phyloP scores from a whole-genome alignment of 2,329 filamentous ascomycete species.

The Malbranchea zuffiana region DNA sequence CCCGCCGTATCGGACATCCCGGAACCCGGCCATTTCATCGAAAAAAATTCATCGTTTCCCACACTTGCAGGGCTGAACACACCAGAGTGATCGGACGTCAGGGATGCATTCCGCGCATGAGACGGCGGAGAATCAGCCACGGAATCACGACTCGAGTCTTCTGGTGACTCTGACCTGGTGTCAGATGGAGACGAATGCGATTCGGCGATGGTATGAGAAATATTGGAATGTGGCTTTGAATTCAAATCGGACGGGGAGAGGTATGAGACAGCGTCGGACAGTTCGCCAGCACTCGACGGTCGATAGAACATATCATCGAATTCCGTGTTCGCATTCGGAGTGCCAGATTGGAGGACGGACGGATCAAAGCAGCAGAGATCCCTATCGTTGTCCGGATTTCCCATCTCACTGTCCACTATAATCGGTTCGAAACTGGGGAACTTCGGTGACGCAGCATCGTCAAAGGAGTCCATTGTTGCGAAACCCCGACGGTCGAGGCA shows the following conservation, averaged over 20 bases:
- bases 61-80: slow-evolving; percentile 19
- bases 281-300: slow-evolving; percentile 8
- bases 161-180: slow-evolving; percentile 36
- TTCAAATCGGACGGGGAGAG: slow-evolving; percentile 11
- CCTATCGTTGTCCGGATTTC: slow-evolving; percentile 29
- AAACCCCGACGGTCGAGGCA: too few species aligned
- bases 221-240: slow-evolving; percentile 2
- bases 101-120: slow-evolving; percentile 32
- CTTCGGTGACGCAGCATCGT: slow-evolving; percentile 27
- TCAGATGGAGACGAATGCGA: slow-evolving; percentile 26
- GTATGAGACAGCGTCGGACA: slow-evolving; percentile 11
- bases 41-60: slow-evolving; percentile 21
- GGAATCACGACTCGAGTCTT: slow-evolving; percentile 34
- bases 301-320: slow-evolving; percentile 14
- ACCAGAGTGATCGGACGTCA: slow-evolving; percentile 32
- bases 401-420: slow-evolving; percentile 35
- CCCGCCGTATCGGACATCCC: slow-evolving; percentile 30
- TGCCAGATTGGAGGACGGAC: slow-evolving; percentile 24
- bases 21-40: slow-evolving; percentile 30
- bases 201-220: slow-evolving; percentile 13
- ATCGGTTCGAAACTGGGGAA: slow-evolving; percentile 32
- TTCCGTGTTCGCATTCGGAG: slow-evolving; percentile 5
- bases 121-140: slow-evolving; percentile 34
- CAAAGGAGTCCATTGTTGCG: too few species aligned
- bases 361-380: slow-evolving; percentile 33